Conservation (phyloP, 768 basidiomycete species). For the Candolleomyces efflorescens region DNA sequence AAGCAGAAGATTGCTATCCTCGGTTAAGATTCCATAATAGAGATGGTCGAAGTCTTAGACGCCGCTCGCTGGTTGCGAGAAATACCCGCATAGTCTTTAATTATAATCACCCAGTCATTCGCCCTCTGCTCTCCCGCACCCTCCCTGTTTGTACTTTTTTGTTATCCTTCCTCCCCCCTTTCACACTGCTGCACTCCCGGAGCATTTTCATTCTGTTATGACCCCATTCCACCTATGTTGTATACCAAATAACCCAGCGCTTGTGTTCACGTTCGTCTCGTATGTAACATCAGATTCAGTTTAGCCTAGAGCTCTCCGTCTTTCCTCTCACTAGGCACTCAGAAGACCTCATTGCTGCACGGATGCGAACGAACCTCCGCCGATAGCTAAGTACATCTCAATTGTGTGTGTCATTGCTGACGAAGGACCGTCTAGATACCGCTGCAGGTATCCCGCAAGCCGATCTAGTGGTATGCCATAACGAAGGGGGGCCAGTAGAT, state of each 20-base stretch:
- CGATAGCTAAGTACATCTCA: too few relatives aligned
- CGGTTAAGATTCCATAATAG: conserved; percentile 38
- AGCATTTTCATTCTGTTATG: too few relatives aligned
- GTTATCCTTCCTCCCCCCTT: not conserved
- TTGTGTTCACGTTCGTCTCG: not conserved
- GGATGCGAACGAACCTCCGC: too few relatives aligned
- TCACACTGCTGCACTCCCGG: too few relatives aligned
- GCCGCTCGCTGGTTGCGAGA: not conserved
- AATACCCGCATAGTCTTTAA: not conserved
- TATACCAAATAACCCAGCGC: not conserved
- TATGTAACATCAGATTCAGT: not conserved
- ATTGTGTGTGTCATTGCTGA: too few relatives aligned
- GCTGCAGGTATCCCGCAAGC: too few relatives aligned
- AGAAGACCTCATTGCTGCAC: too few relatives aligned
- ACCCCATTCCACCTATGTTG: not conserved
- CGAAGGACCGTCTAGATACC: too few relatives aligned
- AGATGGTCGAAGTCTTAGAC: not conserved
- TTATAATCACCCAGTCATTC: not conserved
- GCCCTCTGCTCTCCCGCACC: conserved; percentile 6
- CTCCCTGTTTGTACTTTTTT: not conserved
- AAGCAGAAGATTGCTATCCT: conserved; percentile 65
- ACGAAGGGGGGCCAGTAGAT: too few relatives aligned
- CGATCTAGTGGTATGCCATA: too few relatives aligned
- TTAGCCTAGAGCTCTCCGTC: too few relatives aligned
- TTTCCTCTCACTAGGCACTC: too few relatives aligned